These are phyloP conservation scores for Gloeopeniophorella convolvens DNA, from an alignment of 768 basidiomycete species.

Conservation along the genomic window DNA sequence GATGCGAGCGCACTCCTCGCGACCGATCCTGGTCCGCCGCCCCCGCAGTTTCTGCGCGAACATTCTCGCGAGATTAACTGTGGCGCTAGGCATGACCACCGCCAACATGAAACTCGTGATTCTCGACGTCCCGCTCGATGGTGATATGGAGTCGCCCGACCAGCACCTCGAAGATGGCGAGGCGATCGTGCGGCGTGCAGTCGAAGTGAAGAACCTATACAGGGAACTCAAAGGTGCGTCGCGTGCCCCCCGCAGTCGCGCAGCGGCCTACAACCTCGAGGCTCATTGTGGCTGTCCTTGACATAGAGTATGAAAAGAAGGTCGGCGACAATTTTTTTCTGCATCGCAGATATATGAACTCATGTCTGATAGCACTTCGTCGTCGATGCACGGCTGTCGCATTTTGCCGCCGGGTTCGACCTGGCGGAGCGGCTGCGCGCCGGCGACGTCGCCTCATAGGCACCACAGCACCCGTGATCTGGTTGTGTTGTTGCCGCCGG, in stretches of 20 bases:
- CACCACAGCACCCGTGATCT: too few species aligned
- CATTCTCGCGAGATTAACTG: slow-evolving; percentile 4
- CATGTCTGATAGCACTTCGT: slow-evolving; percentile 34
- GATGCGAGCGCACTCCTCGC: slow-evolving; percentile 59
- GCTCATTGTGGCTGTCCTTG: neutral
- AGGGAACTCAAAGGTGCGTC: slow-evolving; percentile 60
- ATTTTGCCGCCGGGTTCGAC: slow-evolving; percentile 66
- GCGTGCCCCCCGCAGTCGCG: neutral
- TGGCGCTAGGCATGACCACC: slow-evolving; percentile 73
- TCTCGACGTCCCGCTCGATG: slow-evolving; percentile 60
- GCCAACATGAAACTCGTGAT: slow-evolving; percentile 88
- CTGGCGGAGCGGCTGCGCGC: slow-evolving; percentile 38
- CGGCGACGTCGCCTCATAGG: slow-evolving; percentile 18
- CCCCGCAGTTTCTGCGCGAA: neutral
- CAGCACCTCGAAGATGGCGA: slow-evolving; percentile 85
- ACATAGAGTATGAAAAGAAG: slow-evolving; percentile 51
- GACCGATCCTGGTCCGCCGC: slow-evolving; percentile 59
- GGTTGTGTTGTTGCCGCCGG: neutral
- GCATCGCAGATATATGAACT: neutral
- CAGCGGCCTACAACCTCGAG: neutral
- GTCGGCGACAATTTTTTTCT: slow-evolving; percentile 28
- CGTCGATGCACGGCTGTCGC: slow-evolving; percentile 72
- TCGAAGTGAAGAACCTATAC: slow-evolving; percentile 60
- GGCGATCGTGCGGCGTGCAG: slow-evolving; percentile 66
- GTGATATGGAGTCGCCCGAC: slow-evolving; percentile 57